Base-by-base conservation (phyloP, 2,329 filamentous ascomycete genomes). In the Cercospora sojina region DNA sequence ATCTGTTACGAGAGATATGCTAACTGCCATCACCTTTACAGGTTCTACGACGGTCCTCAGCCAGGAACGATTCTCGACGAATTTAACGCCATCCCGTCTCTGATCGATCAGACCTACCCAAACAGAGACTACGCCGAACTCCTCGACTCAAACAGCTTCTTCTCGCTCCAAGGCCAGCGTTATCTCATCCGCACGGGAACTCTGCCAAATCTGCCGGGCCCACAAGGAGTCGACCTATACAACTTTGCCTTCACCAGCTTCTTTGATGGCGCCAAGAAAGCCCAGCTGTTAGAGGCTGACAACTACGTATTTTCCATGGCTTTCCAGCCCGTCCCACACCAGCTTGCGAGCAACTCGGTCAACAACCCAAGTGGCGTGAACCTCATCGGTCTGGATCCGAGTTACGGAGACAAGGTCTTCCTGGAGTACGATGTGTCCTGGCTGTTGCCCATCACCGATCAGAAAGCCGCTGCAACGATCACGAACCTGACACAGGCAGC, bases 1-100 rank as follows among this genome's bases (percentile, higher is more conserved):
- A 27, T 27, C 3, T 3, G 25, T 27, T 3, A 27, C 25, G 25
- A 27, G 25, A 27, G 25, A 27, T 9, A 23, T 51, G 47, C 47
- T 51, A 51, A 51, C 23, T 51, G 2, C 23, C 6, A 8, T 51
- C 6, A 0, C 6, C 13, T 25, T 25, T 27, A 3, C 20, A 51
- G 47, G 47, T 71, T 89, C 90, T 74, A 87, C 85, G 1, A 81
- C 82, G 0, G 75, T 77, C 59, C 83, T 29, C 29, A 83, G 0
- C 60, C 60, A 6, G 72, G 78, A 1, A 83, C 79, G 4, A 81
- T 85, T 2, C 89, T 90, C 66, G 80, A 83, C 64, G 83, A 83
- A 64, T 90, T 90, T 74, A 82, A 83, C 32, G 51, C 62, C 5
- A 73, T 71, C 43, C 67, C 68, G 2, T 62, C 68, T 32, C 32